These are phyloP conservation scores for Scopulariopsis brevicaulis DNA, from an alignment of 2,329 filamentous ascomycete genomes.

Conservation along the genomic window DNA sequence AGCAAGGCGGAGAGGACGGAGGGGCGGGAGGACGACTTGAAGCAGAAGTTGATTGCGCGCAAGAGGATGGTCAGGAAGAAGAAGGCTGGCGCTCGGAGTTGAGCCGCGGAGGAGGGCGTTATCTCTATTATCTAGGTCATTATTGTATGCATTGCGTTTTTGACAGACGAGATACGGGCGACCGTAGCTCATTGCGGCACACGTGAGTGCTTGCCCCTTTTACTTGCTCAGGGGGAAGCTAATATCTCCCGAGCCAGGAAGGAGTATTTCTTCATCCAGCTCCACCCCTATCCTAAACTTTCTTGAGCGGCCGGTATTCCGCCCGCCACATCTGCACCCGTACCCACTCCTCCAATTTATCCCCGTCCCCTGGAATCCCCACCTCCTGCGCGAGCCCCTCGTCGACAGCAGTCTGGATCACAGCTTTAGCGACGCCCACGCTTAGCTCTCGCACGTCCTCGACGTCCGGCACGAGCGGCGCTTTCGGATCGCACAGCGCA, in stretches of 20 bases:
- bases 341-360: slow-evolving; percentile 58
- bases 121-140: neutral
- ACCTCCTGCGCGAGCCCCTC: slow-evolving; percentile 56
- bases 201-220: neutral
- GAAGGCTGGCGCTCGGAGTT: slow-evolving; percentile 30
- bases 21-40: slow-evolving; percentile 36
- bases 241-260: too few relatives aligned
- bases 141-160: neutral
- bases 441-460: slow-evolving; percentile 64
- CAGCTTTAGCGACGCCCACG: slow-evolving; percentile 62
- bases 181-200: neutral
- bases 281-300: neutral
- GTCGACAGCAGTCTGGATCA: slow-evolving; percentile 59
- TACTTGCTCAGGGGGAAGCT: neutral
- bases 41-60: slow-evolving; percentile 72
- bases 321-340: slow-evolving; percentile 72
- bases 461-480: slow-evolving; percentile 66
- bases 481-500: slow-evolving; percentile 48
- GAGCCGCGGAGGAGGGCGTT: neutral
- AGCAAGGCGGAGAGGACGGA: slow-evolving; percentile 17
- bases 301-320: slow-evolving; percentile 47
- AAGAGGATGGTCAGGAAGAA: slow-evolving; percentile 73
- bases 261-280: neutral
- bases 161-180: neutral
- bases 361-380: slow-evolving; percentile 47